These are phyloP conservation scores for Lipomyces kockii DNA, from an alignment of 805 yeast genomes.

Conservation along the genomic window DNA sequence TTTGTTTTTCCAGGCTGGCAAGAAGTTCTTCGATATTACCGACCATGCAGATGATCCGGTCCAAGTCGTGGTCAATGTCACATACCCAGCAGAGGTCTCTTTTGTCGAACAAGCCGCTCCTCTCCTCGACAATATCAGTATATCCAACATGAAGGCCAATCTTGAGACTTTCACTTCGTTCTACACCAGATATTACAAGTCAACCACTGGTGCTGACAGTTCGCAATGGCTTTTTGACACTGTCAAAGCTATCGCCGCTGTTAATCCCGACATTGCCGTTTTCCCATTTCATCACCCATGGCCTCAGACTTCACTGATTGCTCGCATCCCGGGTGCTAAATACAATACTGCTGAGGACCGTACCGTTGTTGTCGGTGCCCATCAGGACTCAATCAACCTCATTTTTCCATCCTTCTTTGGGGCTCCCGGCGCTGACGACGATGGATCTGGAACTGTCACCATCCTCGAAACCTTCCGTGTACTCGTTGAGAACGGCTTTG, in stretches of 20 bases:
- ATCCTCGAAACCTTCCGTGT: constrained; percentile 75
- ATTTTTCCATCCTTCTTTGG: constrained; percentile 67
- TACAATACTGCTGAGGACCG: constrained; percentile 48
- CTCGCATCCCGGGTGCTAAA: constrained; percentile 59
- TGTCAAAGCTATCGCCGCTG: constrained; percentile 45
- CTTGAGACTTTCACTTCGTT: constrained; percentile 70
- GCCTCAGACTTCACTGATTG: constrained; percentile 78
- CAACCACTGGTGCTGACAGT: constrained; percentile 69
- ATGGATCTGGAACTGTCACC: constrained; percentile 86
- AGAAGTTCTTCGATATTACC: constrained; percentile 36
- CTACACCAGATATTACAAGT: constrained; percentile 75
- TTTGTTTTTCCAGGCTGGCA: constrained; percentile 26
- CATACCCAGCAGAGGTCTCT: constrained; percentile 57
- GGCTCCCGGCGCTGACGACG: constrained; percentile 96
- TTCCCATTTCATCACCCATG: constrained; percentile 67
- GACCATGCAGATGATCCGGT: constrained; percentile 10
- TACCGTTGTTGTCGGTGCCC: constrained; percentile 81
- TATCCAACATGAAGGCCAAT: constrained; percentile 54
- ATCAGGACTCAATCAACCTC: constrained; percentile 82
- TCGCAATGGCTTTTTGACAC: constrained; percentile 68
- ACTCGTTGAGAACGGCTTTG: constrained; percentile 52
- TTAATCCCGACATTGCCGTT: constrained; percentile 51
- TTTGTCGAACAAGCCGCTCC: constrained; percentile 50
- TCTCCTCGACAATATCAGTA: constrained; percentile 53
- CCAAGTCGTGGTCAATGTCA: constrained; percentile 43